A percentile compares a stretch with the other conserved stretches of the same genome.
These are phyloP conservation scores for Acanthamoeba healyi DNA, from an alignment of 208 protist genomes.

Conservation along the genomic window DNA sequence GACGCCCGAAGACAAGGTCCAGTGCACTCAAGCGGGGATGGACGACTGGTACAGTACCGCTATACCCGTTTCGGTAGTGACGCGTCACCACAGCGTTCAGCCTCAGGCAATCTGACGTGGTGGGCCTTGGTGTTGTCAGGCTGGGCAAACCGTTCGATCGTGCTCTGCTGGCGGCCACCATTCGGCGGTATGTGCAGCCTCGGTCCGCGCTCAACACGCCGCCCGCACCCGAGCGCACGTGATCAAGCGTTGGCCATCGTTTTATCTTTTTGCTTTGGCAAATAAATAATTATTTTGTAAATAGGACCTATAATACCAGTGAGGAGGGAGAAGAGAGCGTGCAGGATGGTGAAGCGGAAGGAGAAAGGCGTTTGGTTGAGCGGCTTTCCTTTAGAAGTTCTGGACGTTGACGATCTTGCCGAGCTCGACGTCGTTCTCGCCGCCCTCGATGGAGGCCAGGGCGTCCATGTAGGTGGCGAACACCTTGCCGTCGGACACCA, in stretches of 20 bases:
- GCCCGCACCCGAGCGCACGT: too few species aligned
- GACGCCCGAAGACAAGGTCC: neutral
- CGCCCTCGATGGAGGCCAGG: conserved; percentile 36
- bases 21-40: neutral
- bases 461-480: conserved; percentile 72
- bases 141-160: neutral
- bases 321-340: too few species aligned
- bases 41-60: conserved; percentile 7
- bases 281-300: too few species aligned
- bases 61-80: too few species aligned
- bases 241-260: too few species aligned
- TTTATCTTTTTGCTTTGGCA: too few species aligned
- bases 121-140: neutral
- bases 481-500: conserved; percentile 67
- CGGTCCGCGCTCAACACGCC: neutral
- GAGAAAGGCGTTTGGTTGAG: too few species aligned
- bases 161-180: neutral
- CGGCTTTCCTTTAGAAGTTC: conserved; percentile 66
- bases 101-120: too few species aligned
- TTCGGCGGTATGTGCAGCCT: neutral
- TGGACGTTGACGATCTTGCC: conserved; percentile 65
- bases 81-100: too few species aligned
- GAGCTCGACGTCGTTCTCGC: conserved; percentile 66
- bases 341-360: too few species aligned
- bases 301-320: too few species aligned